Conservation (phyloP, 805 yeast genomes). For the Candida argentea region DNA sequence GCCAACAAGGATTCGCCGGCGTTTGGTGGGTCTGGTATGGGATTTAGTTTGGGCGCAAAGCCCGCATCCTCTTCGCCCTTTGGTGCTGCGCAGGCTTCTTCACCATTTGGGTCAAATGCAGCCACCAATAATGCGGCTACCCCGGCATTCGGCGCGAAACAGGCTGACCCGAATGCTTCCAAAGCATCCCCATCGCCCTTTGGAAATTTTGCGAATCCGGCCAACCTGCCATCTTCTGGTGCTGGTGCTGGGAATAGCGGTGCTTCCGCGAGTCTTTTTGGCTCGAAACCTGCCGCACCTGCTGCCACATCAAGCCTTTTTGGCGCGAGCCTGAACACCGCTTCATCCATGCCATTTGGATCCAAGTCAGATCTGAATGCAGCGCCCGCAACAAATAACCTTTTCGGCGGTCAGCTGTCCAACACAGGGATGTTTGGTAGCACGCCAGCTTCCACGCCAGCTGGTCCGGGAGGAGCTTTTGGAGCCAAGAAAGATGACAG, state of each 20-base stretch:
- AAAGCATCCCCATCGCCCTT: too few species aligned
- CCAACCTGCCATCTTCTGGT: constrained; percentile 15
- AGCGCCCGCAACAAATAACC: neutral
- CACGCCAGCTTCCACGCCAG: constrained; percentile 5
- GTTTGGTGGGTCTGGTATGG: constrained; percentile 3
- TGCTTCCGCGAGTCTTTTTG: neutral
- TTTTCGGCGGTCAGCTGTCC: neutral
- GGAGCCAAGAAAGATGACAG: constrained; percentile 3
- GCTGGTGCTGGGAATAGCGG: constrained; percentile 3
- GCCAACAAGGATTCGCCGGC: constrained; percentile 5
- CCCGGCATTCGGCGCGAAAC: too few species aligned
- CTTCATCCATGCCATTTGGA: neutral
- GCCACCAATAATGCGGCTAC: too few species aligned
- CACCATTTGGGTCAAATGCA: too few species aligned
- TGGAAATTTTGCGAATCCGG: neutral
- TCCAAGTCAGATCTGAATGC: neutral
- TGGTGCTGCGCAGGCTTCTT: too few species aligned
- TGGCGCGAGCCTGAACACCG: neutral
- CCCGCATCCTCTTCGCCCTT: too few species aligned
- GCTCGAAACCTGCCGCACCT: neutral
- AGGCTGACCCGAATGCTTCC: too few species aligned
- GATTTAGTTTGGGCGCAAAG: constrained; percentile 5
- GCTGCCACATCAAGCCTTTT: constrained; percentile 12
- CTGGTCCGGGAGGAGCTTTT: constrained; percentile 3
- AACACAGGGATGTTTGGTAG: constrained; percentile 3